These are phyloP conservation scores for Thraustochytrium sp. DNA, from an alignment of 352 stramenopile genomes.

Conservation along the genomic window DNA sequence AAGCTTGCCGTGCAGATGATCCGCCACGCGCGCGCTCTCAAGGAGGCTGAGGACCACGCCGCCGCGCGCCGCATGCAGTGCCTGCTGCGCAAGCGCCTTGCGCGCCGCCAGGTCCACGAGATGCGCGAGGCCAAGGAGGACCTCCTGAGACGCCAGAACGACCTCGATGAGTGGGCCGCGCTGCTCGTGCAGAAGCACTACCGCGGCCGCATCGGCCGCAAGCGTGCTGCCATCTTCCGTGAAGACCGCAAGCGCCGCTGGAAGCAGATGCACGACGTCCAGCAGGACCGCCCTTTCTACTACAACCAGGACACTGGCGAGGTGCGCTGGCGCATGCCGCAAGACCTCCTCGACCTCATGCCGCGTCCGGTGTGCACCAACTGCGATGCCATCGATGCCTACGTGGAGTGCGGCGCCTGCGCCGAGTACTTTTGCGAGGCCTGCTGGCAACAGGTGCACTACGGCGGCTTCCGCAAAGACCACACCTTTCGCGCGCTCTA, in stretches of 20 bases:
- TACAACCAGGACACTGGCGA: slow-evolving; percentile 88
- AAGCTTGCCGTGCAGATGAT: slow-evolving; percentile 19
- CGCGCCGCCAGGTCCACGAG: background rate
- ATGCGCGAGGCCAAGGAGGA: background rate
- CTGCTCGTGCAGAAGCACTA: slow-evolving; percentile 52
- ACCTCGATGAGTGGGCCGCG: slow-evolving; percentile 17
- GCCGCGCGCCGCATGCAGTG: slow-evolving; percentile 32
- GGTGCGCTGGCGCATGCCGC: slow-evolving; percentile 75
- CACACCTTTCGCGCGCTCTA: slow-evolving; percentile 80
- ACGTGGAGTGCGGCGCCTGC: slow-evolving; percentile 79
- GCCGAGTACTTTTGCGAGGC: slow-evolving; percentile 75
- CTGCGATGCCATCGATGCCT: slow-evolving; percentile 61
- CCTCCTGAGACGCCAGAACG: background rate
- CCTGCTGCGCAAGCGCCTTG: background rate
- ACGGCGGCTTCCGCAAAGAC: slow-evolving; percentile 63
- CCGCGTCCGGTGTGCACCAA: slow-evolving; percentile 76
- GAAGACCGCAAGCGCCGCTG: slow-evolving; percentile 70
- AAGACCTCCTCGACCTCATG: slow-evolving; percentile 82
- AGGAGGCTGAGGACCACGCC: background rate
- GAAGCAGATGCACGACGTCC: slow-evolving; percentile 77
- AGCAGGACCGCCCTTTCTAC: slow-evolving; percentile 72
- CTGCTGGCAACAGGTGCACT: slow-evolving; percentile 78
- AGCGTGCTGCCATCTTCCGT: slow-evolving; percentile 58
- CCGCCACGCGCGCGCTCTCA: background rate
- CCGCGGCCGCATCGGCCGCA: slow-evolving; percentile 55